Base-by-base conservation (phyloP, 2,329 filamentous ascomycete species). In the Aciculosporium take region DNA sequence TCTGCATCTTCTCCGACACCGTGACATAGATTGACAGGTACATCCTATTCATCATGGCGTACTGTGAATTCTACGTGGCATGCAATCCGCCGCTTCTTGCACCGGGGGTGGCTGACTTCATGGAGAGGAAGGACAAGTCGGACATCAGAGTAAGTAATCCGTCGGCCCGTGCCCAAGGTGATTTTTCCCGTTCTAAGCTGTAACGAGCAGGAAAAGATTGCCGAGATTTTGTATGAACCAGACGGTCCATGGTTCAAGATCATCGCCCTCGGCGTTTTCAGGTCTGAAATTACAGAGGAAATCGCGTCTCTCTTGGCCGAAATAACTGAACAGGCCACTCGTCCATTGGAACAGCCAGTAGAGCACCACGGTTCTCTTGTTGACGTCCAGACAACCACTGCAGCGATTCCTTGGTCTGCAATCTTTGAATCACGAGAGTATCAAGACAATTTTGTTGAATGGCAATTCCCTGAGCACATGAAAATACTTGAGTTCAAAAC, bases 151-250 rank as follows among this genome's bases (percentile, higher is more conserved):
- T 31, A 29, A 15, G 13, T 38, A n/a, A n/a, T n/a, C n/a, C n/a
- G 10, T 20, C 23, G 7, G 7, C 5, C 21, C 5, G 21, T 18
- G 3, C 12, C 23, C 21, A 33, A 8, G 23, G 15, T n/a, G 25
- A 10, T 12, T 7, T 15, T 8, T 27, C 10, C 12, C 8, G n/a
- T n/a, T n/a, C 12, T 39, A 31, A 46, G 40, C 25, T 42, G 13
- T 24, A 8, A 7, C 9, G 13, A 32, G 20, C 8, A 35, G 33
- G 33, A 10, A 21, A 44, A 52, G 6, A 27, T 58, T 0, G 0
- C 53, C 1, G 61, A 63, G 36, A 48, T 63, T 5, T 48, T 63
- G 4, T 63, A 62, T 25, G 60, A 63, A 21, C 58, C 60, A 1
- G 54, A 59, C 0, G 42, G 54, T 0, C 52, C 59, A 1, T 61